Base-by-base conservation (phyloP, 2,329 filamentous ascomycete genomes). In the Aplosporella prunicola region DNA sequence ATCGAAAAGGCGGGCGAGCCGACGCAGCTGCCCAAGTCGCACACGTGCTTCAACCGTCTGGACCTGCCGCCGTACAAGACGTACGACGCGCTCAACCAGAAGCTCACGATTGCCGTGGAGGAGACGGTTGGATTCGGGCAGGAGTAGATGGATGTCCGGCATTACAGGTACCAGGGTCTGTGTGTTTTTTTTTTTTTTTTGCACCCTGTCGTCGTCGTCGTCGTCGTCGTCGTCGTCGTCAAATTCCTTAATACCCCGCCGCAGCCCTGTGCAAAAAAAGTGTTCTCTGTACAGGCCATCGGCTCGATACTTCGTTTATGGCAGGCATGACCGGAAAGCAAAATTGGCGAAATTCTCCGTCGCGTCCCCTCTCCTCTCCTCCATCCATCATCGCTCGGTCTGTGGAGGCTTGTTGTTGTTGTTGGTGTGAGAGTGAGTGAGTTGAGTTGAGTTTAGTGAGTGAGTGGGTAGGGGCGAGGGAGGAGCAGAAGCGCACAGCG, bases 51-150 rank as follows among this genome's bases (percentile, higher is more conserved):
- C 73, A 98, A 98, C 63, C 87, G 91, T 52, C 74, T 98, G 48
- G 91, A 98, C 63, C 68, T 98, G 33, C 91, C 91, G 26, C 80
- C 86, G 18, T 98, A 98, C 60, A 96, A 95, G 69, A 77, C 72
- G 15, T 73, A 88, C 52, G 89, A 96, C 45, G 76, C 76, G 50
- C 71, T 98, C 48, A 82, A 89, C 57, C 71, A 80, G 55, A 98
- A 98, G 66, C 71, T 98, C 51, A 91, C 88, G 5, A 93, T 94
- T 63, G 91, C 91, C 17, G 91, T 98, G 39, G 91, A 98, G 66
- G 91, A 98, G 68, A 98, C 91, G 0, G 88, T 98, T 70, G 91
- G 91, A 45, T 98, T 98, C 59, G 91, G 91, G 47, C 91, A 98
- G 68, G 91, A 98, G 68, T 98, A 86, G 26, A 17, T 11, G 17